Base-by-base conservation (phyloP, 2,329 filamentous ascomycete species). In the Beauveria varroae region DNA sequence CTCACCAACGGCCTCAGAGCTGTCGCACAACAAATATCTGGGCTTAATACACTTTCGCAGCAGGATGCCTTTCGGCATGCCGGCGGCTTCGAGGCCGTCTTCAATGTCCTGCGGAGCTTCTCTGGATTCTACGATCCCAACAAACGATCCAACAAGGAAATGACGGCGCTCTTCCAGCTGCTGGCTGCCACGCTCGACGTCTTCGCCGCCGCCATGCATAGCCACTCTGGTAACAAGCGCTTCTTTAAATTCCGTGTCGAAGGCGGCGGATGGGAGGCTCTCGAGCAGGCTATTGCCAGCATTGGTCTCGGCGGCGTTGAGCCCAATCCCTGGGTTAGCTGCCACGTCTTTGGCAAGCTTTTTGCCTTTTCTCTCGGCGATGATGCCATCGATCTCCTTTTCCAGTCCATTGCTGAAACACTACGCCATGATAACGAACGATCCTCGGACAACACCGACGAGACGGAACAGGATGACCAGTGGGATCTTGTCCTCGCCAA, bases 11-110 rank as follows among this genome's bases (percentile, higher is more conserved):
- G 79, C 58, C 78, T 90, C 61, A 83, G 85, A 65, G 81, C 85
- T 57, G 82, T 93, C 63, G 84, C 86, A 68, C 88, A 91, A 63
- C 77, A 84, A 64, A 73, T 86, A 30, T 76, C 81, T 47, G 78
- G 81, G 10, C 69, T 76, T 44, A 73, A 79, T 18, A 77, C 79
- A 3, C 76, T 76, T 63, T 73, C 79, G 3, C 76, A 79, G 5
- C 91, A 92, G 75, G 90, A 96, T 75, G 87, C 90, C 67, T 96
- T 97, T 71, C 86, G 93, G 66, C 86, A 90, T 69, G 81, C 92
- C 28, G 80, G 83, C 61, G 93, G 93, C 68, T 96, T 96, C 73
- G 85, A 91, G 67, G 81, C 82, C 49, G 76, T 96, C 24, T 78
- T 96, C 58, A 79, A 85, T 47, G 81, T 90, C 28, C 76, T 96